Base-by-base conservation (phyloP, 257 asterid species). In the Nicotiana attenuata region DNA sequence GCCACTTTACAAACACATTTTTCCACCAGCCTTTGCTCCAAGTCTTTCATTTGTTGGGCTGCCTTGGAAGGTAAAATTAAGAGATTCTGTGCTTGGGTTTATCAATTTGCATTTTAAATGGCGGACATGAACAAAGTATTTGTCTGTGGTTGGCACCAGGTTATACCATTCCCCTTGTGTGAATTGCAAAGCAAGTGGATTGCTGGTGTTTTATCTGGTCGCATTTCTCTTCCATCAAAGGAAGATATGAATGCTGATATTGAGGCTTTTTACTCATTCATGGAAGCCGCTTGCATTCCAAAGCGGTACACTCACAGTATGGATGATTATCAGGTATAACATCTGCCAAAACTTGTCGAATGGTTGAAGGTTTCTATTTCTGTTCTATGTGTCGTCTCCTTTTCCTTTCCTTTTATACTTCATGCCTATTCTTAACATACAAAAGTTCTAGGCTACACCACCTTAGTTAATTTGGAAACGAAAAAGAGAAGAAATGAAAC, bases 101-200 rank as follows among this genome's bases (percentile, higher is more conserved):
- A 28, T 11, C 16, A 38, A 26, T 29, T 38, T 35, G 57, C 63
- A 73, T 47, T 73, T 24, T 73, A 45, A 24, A 24, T 59, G 78
- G 57, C 14, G 81, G 76, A 77, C 13, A 15, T 26, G 28, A 38
- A 61, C 16, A 2, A 24, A 80, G 55, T 20, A 53, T 8, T 66
- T 52, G 52, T 10, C 5, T 55, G 73, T 60, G 60, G 52, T 75
- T 55, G 80, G 20, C 76, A 60, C 80, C 88, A 96, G 99, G 98
- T 94, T 78, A 93, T 88, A 73, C 99, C 98, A 19, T 93, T 96
- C 85, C 94, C 92, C 76, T 41, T 92, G 88, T 85, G 84, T 84
- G 99, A 96, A 90, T 87, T 83, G 86, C 98, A 96, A 87, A 85
- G 88, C 88, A 96, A 88, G 87, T 96, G 98, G 99, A 92, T 96